Evolutionary conservation across 495 filamentous ascomycete species (phyloP), one percentile per base, ranked within the genome.

Genomic region (Neurospora terricola): DNA sequence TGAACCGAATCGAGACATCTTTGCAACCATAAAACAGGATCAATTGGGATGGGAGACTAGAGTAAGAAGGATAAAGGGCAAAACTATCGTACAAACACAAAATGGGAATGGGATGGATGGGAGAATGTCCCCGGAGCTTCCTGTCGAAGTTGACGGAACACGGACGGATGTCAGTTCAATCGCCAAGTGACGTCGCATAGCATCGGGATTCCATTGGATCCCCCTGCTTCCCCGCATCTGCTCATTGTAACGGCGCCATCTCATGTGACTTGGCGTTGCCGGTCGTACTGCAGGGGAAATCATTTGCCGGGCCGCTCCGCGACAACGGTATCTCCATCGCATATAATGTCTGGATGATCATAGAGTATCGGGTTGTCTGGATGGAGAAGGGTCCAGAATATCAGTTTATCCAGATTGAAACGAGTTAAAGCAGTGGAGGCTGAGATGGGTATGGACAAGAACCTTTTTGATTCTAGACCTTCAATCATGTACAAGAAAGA

Each of bases 161-260:
- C 54, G 14, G 18, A 62, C 27, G 27, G 21, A 48, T 12, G 48
- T 59, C 21, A 59, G 48, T 59, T 59, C 54, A 16, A 66, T 34
- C 62, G 66, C 39, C 18, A 12, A 38, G 73, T 75, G 75, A 75
- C 74, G 73, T 77, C 75, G 77, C 77, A 78, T 78, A 78, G 72
- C 73, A 70, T 78, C 77, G 77, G 77, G 72, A 71, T 54, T 73
- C 54, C 54, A 66, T 66, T 66, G 54, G 54, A 62, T 27, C 54
- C 54, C 54, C 54, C 27, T 66, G 54, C 54, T 34, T 66, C 54
- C 54, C 54, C 54, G 54, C 54, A 66, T 66, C 54, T 18, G 54
- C 14, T 66, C 27, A 18, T 36, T 34, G 54, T 66, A 18, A 66
- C 54, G 54, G 54, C 54, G 54, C 54, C 54, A 66, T 34, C 54